Evolutionary conservation across 345 rosid genomes (phyloP), one percentile per base, ranked within the genome.

Genomic region (Ceriops tagal): DNA sequence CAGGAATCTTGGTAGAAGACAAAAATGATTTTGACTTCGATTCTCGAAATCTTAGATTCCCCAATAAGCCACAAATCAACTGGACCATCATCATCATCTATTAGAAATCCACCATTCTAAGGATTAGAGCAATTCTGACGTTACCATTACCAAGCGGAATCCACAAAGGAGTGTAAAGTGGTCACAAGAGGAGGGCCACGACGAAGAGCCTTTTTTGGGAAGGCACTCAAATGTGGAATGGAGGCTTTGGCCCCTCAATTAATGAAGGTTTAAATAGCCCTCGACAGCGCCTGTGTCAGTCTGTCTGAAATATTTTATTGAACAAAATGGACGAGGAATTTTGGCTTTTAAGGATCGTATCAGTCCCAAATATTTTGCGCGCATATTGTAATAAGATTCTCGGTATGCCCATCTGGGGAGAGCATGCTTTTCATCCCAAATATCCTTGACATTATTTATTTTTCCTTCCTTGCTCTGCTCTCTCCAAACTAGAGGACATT

Each of bases 211-310:
- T 27, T 31, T 8, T 53, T 1, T 56, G 24, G 8, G 21, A 37
- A 24, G 62, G 37, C 34, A 56, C 30, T 22, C 56, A 35, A 56
- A 13, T 11, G 62, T 67, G 70, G 62, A 55, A 53, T 67, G 70
- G 62, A 55, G 49, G 62, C 62, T 34, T 24, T 18, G 18, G 24
- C 70, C 22, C 70, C 22, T 55, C 34, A 18, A 65, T 65, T 24
- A 46, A 18, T 16, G 8, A 62, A 62, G 19, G 3, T 26, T 21
- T 37, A 19, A 26, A 30, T 24, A 4, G 13, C 1, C 2, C 2
- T 13, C 6, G 30, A 15, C 19, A 3, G 49, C 15, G 49, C 19
- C 13, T 3, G 1, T 43, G 18, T 43, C 49, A 4, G 49, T 43
- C 13, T 43, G 49, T 43, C 18, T 43, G 49, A 11, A 43, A 43